Base-by-base conservation (phyloP, 1,284 basidiomycete species). In the Kwoniella shivajii region DNA sequence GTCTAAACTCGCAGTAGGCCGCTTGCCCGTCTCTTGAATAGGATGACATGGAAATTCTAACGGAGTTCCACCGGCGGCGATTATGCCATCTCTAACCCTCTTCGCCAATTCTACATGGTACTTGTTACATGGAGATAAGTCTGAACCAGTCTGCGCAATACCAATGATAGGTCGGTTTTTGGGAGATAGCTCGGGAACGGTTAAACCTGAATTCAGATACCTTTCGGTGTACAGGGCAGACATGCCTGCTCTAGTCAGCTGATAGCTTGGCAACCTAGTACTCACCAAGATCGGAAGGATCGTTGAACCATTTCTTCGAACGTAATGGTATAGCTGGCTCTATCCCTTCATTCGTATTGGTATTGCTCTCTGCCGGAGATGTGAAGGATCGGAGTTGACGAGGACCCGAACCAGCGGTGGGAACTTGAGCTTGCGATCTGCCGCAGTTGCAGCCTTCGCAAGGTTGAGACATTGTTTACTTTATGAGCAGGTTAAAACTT, bases 121-220 rank as follows among this genome's bases (percentile, higher is more conserved):
- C 4, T 67, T 61, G 58, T 78, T 78, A 51, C 76, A 78, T 3
- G 76, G 76, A 3, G 75, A 62, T 39, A 71, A 63, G 56, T 68
- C 73, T 18, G 68, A 68, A 46, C 80, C 75, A 20, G 61, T 68
- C 39, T 64, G 58, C 10, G 87, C 92, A 44, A 96, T 86, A 60
- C 92, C 92, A 61, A 96, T 89, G 88, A 96, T 93, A 43, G 92
- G 87, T 74, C 91, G 92, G 70, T 88, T 82, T 62, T 92, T 86
- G 78, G 62, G 56, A 5, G 39, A 52, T 2, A 61, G 47, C 31
- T 57, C 55, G 38, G 56, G 51, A 13, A 57, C 55, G 3, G 75
- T 77, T 37, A 71, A 52, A 18, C 76, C 76, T 26, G 57, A 63
- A 61, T 77, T 78, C 33, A 78, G 64, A 64, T 75, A 78, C 41